phyloP scores from a whole-genome alignment of 2,329 filamentous ascomycete genomes.

The Pseudopithomyces chartarum region DNA sequence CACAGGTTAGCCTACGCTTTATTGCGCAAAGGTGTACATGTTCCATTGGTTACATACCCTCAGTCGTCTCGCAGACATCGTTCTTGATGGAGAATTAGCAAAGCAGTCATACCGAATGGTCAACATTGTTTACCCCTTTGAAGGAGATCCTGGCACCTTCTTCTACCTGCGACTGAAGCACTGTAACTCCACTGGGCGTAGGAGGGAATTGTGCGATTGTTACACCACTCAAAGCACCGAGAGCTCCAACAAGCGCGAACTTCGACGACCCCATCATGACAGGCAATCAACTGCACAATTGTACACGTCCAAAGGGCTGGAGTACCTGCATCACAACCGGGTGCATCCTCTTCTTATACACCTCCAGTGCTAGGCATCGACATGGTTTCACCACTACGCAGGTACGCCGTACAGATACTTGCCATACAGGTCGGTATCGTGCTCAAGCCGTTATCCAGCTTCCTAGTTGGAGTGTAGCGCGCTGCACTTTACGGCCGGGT shows the following conservation, averaged over 20 bases:
- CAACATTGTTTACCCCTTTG: conserved; percentile 44
- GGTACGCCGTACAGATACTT: conserved; percentile 5
- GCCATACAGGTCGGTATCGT: neutral
- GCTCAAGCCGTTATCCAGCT: conserved; percentile 19
- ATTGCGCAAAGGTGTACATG: neutral
- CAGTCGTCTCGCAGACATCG: conserved; percentile 62
- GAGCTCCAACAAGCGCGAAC: conserved; percentile 17
- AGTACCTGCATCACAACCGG: neutral
- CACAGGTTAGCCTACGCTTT: neutral
- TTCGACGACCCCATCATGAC: conserved; percentile 14
- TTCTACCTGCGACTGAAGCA: conserved; percentile 46
- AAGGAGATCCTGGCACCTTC: conserved; percentile 50
- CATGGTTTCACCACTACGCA: neutral
- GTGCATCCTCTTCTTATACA: conserved; percentile 4
- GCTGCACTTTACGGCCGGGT: conserved; percentile 14
- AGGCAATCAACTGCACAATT: neutral
- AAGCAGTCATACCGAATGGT: neutral
- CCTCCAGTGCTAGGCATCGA: neutral
- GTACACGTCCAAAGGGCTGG: neutral
- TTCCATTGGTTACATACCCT: conserved; percentile 13
- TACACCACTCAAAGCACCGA: conserved; percentile 19
- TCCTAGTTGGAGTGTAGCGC: conserved; percentile 29
- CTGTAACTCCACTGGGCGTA: conserved; percentile 42
- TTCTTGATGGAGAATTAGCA: conserved; percentile 20
- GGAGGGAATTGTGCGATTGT: conserved; percentile 47